Conservation (phyloP, 139 green algal species). For the Chlamydomonas incerta region DNA sequence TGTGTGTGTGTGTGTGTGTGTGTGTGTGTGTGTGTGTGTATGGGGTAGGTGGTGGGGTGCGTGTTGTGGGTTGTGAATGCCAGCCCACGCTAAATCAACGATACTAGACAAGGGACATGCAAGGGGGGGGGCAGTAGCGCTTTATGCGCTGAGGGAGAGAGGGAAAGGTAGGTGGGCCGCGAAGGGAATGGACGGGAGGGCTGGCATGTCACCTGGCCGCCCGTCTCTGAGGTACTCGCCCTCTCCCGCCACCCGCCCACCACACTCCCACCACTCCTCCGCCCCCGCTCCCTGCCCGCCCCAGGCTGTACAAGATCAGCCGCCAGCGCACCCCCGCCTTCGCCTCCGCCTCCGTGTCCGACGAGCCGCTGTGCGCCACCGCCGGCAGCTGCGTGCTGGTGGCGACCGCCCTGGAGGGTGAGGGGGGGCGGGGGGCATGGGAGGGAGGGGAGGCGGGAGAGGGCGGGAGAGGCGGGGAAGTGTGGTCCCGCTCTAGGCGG, state of each 20-base stretch:
- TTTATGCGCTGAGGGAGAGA: too few relatives aligned
- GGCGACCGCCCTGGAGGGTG: constrained; percentile 30
- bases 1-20: neutral
- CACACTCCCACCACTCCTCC: neutral
- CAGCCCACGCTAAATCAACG: too few relatives aligned
- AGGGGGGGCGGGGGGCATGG: too few relatives aligned
- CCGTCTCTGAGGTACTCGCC: neutral
- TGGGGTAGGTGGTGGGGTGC: too few relatives aligned
- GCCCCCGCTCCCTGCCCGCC: neutral
- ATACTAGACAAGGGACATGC: too few relatives aligned
- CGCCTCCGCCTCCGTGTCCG: constrained; percentile 57
- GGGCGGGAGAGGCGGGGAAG: too few relatives aligned
- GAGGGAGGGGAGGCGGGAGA: constrained; percentile 8
- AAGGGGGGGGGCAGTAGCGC: neutral
- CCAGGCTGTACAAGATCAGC: constrained; percentile 79
- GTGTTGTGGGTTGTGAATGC: too few relatives aligned
- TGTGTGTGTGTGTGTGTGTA: too few relatives aligned
- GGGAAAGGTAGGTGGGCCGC: too few relatives aligned
- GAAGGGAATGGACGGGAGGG: too few relatives aligned
- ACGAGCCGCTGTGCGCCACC: constrained; percentile 62
- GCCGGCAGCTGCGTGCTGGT: constrained; percentile 58
- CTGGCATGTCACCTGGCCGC: too few relatives aligned
- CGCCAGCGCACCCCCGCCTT: constrained; percentile 75
- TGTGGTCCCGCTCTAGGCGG: too few relatives aligned
- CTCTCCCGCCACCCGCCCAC: neutral